These are phyloP conservation scores for Solioccasus polychromus DNA, from an alignment of 768 basidiomycete genomes.

Conservation along the genomic window DNA sequence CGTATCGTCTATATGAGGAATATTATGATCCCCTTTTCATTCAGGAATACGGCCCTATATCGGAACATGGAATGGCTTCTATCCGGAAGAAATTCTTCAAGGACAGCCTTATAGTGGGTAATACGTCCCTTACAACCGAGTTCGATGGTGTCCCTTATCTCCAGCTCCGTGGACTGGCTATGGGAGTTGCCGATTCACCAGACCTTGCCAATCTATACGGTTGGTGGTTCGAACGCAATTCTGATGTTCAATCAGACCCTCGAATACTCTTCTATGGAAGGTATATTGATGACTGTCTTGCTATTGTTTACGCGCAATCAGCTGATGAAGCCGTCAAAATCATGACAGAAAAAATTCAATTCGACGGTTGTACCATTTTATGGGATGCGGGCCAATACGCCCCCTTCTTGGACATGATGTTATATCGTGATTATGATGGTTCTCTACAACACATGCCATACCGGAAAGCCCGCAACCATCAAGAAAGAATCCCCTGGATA, in stretches of 20 bases:
- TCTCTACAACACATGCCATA: not conserved
- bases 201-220: constrained; percentile 15
- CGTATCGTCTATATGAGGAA: not conserved
- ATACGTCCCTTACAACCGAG: not conserved
- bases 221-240: not conserved
- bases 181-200: constrained; percentile 12
- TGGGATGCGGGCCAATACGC: not conserved
- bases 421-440: not conserved
- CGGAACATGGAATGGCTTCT: not conserved
- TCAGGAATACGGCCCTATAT: no score
- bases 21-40: no score
- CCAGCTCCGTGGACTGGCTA: constrained; percentile 2
- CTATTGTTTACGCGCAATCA: not conserved
- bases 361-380: not conserved
- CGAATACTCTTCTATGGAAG: not conserved
- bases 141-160: not conserved
- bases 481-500: constrained; percentile 9
- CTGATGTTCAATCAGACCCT: not conserved
- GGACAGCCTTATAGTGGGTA: not conserved
- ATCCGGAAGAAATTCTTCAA: not conserved
- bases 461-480: not conserved
- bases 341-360: rapidly evolving
- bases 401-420: constrained; percentile 3
- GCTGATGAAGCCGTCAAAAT: not conserved
- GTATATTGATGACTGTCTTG: constrained; percentile 6